These are phyloP conservation scores for Backusella mclennaniae DNA, from an alignment of 192 early-diverging fungal genomes.

Conservation along the genomic window DNA sequence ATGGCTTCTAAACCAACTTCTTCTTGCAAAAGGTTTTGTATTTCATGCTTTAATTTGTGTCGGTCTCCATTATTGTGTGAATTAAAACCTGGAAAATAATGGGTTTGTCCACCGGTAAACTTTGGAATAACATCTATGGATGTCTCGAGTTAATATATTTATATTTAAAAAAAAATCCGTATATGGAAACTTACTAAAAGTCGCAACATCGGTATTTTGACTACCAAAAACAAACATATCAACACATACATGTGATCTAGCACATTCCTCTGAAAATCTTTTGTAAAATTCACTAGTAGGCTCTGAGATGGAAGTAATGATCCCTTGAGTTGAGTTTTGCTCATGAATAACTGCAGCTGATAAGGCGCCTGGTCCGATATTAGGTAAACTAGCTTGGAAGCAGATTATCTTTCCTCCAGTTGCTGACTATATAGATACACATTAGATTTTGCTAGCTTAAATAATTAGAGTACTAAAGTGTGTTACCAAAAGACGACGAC, in stretches of 20 bases:
- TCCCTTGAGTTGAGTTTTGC: conserved; percentile 40
- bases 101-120: conserved; percentile 76
- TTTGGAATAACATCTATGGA: conserved; percentile 39
- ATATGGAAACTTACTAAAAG: conserved; percentile 38
- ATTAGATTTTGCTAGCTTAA: neutral
- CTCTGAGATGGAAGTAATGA: conserved; percentile 50
- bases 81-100: conserved; percentile 77
- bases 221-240: conserved; percentile 73
- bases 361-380: conserved; percentile 63
- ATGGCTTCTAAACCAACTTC: conserved; percentile 77
- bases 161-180: conserved; percentile 11
- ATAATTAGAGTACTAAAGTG: neutral
- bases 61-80: conserved; percentile 63
- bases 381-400: conserved; percentile 69
- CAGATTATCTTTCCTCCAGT: conserved; percentile 82
- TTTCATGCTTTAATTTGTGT: conserved; percentile 62
- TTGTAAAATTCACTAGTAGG: conserved; percentile 74
- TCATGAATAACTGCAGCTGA: conserved; percentile 34
- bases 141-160: neutral
- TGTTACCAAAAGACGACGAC: conserved; percentile 61
- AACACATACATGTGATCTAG: conserved; percentile 65
- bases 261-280: conserved; percentile 74
- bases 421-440: conserved; percentile 19
- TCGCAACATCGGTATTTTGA: conserved; percentile 72
- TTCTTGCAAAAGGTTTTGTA: conserved; percentile 60